A percentile compares a stretch with the other conserved stretches of the same genome.
phyloP scores from a whole-genome alignment of 345 rosid species.

The Bretschneidera sinensis region DNA sequence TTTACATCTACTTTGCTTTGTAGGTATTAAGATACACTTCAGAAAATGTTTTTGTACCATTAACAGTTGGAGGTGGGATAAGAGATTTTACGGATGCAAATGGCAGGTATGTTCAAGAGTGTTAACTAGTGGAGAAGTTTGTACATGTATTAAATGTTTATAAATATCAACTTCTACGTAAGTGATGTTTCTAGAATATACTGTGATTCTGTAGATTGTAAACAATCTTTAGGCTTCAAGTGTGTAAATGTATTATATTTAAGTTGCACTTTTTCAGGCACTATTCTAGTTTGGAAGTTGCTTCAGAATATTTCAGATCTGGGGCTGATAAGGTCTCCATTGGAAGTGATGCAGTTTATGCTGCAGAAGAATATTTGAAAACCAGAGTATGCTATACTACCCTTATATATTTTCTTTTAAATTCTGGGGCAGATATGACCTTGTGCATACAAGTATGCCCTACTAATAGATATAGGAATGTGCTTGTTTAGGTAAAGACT shows the following conservation, averaged over 20 bases:
- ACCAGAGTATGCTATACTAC: conserved; percentile 55
- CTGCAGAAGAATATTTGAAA: conserved; percentile 81
- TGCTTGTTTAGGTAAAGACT: conserved; percentile 56
- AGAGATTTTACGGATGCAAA: conserved; percentile 92
- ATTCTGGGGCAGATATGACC: conserved; percentile 1
- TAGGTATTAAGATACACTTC: conserved; percentile 90
- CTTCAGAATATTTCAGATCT: conserved; percentile 93
- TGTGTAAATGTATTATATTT: neutral
- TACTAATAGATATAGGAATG: conserved; percentile 15
- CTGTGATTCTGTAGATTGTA: neutral
- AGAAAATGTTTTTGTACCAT: conserved; percentile 94
- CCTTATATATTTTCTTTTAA: conserved; percentile 1
- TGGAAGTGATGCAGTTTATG: conserved; percentile 95
- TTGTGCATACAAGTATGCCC: neutral
- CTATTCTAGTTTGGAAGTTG: conserved; percentile 97
- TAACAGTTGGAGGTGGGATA: conserved; percentile 98
- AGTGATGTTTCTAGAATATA: neutral
- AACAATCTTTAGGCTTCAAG: neutral
- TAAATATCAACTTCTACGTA: neutral
- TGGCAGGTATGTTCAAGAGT: conserved; percentile 57
- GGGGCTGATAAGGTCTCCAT: conserved; percentile 97
- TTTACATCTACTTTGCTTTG: conserved; percentile 18
- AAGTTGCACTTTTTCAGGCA: conserved; percentile 38
- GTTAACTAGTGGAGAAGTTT: neutral
- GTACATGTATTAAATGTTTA: too few species aligned